phyloP scores from a whole-genome alignment of 768 basidiomycete species.

The Trametes punicea region DNA sequence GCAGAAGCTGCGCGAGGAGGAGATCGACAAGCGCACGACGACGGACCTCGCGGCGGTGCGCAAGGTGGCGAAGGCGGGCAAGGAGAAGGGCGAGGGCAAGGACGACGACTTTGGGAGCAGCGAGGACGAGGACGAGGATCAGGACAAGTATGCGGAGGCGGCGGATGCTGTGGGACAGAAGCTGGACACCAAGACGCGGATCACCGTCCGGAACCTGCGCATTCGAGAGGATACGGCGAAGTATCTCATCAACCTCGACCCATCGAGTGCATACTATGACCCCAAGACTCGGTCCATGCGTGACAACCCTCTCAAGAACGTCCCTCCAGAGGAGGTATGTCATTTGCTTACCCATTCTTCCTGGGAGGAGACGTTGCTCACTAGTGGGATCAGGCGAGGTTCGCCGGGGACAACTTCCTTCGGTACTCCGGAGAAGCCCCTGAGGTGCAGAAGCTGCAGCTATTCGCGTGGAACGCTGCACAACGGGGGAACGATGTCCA shows the following conservation, averaged over 20 bases:
- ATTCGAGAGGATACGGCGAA: constrained; percentile 99
- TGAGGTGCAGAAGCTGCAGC: constrained; percentile 86
- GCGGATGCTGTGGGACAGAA: constrained; percentile 98
- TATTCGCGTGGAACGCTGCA: constrained; percentile 97
- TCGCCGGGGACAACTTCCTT: constrained; percentile 96
- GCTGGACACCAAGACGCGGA: constrained; percentile 95
- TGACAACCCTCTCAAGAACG: constrained; percentile 80
- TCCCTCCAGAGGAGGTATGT: constrained; percentile 85
- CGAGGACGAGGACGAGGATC: constrained; percentile 93
- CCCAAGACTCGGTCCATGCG: constrained; percentile 99
- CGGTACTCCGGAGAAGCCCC: constrained; percentile 90
- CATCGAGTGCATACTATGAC: constrained; percentile 95
- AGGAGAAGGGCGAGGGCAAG: constrained; percentile 60
- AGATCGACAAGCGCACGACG: constrained; percentile 96
- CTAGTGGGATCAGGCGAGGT: constrained; percentile 75
- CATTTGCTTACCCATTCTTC: constrained; percentile 2
- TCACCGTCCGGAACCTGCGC: constrained; percentile 96
- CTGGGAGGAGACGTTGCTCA: too few relatives aligned
- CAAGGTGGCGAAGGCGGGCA: constrained; percentile 92
- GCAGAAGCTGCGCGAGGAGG: constrained; percentile 89
- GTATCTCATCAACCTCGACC: constrained; percentile 95
- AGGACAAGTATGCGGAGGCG: constrained; percentile 97
- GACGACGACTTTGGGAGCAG: constrained; percentile 96
- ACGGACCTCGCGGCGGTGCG: constrained; percentile 88
- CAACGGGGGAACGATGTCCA: constrained; percentile 93